phyloP scores from a whole-genome alignment of 2,329 filamentous ascomycete species.

The Ceratocystis eucalypticola region DNA sequence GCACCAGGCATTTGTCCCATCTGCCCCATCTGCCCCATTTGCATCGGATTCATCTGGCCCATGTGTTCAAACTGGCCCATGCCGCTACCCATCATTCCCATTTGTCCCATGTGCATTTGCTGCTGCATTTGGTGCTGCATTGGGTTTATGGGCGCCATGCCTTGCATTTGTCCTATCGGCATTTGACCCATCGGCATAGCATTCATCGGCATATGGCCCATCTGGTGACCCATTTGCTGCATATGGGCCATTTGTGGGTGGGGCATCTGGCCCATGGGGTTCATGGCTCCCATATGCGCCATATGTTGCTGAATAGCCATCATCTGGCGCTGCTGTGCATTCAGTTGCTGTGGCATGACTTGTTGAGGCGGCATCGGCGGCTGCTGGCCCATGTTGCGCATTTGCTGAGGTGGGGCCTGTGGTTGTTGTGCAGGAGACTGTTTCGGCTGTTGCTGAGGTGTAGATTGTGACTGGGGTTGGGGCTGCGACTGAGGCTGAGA shows the following conservation, averaged over 20 bases:
- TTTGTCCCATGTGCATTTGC: slow-evolving; percentile 17
- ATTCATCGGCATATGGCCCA: slow-evolving; percentile 19
- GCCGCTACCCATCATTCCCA: slow-evolving; percentile 17
- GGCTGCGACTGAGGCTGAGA: too few species aligned
- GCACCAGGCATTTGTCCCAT: slow-evolving; percentile 16
- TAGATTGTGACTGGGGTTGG: not conserved
- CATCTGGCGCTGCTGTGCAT: slow-evolving; percentile 16
- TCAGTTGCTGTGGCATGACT: slow-evolving; percentile 15
- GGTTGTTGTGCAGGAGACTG: slow-evolving; percentile 1
- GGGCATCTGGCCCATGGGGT: slow-evolving; percentile 16
- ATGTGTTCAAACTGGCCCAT: slow-evolving; percentile 17
- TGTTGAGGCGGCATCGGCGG: slow-evolving; percentile 13
- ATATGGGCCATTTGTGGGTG: slow-evolving; percentile 16
- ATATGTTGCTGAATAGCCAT: slow-evolving; percentile 19
- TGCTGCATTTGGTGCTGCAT: slow-evolving; percentile 17
- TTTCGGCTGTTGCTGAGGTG: slow-evolving; percentile 11
- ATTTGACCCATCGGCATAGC: slow-evolving; percentile 17
- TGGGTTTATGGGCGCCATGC: slow-evolving; percentile 13
- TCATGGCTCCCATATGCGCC: slow-evolving; percentile 15
- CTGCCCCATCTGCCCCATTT: slow-evolving; percentile 16
- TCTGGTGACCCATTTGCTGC: slow-evolving; percentile 16
- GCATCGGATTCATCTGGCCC: slow-evolving; percentile 16
- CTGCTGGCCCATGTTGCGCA: slow-evolving; percentile 15
- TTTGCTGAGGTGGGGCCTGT: slow-evolving; percentile 16
- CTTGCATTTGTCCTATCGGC: slow-evolving; percentile 13